Base-by-base conservation (phyloP, 2,329 filamentous ascomycete species). In the Cordyceps sp. region DNA sequence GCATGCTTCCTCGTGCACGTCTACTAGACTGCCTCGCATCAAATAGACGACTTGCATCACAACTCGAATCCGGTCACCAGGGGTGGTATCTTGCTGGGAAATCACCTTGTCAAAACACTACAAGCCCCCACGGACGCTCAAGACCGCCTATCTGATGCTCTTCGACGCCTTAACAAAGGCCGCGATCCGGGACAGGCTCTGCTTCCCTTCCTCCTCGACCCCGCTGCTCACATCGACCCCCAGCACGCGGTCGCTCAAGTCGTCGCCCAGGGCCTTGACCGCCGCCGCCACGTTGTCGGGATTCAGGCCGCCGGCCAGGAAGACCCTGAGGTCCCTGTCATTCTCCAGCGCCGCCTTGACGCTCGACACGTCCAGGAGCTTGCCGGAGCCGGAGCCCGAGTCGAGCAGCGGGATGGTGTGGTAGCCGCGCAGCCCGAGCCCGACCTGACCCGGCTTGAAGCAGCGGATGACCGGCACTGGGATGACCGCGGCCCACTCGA, bases 221-320 rank as follows among this genome's bases (percentile, higher is more conserved):
- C 92, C 92, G 47, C 83, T 93, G 53, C 85, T 93, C 15, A 93
- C 83, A 59, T 98, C 90, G 4, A 98, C 80, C 2, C 78, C 86
- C 22, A 85, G 60, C 10, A 94, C 70, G 37, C 76, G 71, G 9
- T 62, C 62, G 18, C 62, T 61, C 9, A 71, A 51, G 6, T 67
- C n/a, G n/a, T n/a, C 60, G 1, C 74, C 78, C 13, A 88, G 58
- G 12, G 67, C 64, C 16, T 62, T 58, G 14, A 98, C 59, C 7
- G 71, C 66, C 5, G 71, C 61, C 1, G 60, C 61, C 5, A 98
- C 79, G 46, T 94, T 98, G 4, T 77, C 72, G 2, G 83, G 73
- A 37, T 74, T 74, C 34, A 98, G 51, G 0, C 90, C 92, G 10
- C 90, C 90, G 8, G 92, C 92, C 28, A 98, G 61, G 37, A 96